These are phyloP conservation scores for Anthracocystis panici-leucophaei DNA, from an alignment of 1,284 basidiomycete species.

Conservation along the genomic window DNA sequence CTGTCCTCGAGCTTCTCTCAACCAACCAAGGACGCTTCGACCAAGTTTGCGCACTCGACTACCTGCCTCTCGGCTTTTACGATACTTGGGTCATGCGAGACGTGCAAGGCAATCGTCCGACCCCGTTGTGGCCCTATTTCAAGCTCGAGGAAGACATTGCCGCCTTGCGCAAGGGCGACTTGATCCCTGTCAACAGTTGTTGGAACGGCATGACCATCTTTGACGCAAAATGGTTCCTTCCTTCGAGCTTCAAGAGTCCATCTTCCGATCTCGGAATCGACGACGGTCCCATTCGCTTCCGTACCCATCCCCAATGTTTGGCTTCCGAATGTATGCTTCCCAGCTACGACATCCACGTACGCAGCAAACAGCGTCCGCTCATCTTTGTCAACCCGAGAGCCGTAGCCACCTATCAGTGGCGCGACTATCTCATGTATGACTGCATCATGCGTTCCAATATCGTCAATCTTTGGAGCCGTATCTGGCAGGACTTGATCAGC, in stretches of 20 bases:
- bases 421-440: conserved; percentile 50
- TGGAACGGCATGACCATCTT: conserved; percentile 77
- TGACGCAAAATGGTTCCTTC: conserved; percentile 71
- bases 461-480: conserved; percentile 49
- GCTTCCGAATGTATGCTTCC: conserved; percentile 75
- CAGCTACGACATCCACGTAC: conserved; percentile 74
- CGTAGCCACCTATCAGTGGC: conserved; percentile 48
- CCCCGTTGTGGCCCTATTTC: conserved; percentile 73
- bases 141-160: conserved; percentile 70
- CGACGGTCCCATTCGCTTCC: conserved; percentile 72
- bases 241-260: neutral
- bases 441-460: conserved; percentile 53
- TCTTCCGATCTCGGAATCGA: conserved; percentile 60
- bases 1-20: conserved; percentile 72
- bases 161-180: conserved; percentile 63
- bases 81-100: conserved; percentile 70
- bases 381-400: conserved; percentile 72
- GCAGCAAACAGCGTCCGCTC: conserved; percentile 63
- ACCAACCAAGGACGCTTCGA: conserved; percentile 73
- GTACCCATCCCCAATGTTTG: conserved; percentile 72
- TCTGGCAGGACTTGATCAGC: conserved; percentile 58
- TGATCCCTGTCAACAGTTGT: conserved; percentile 73
- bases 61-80: conserved; percentile 72
- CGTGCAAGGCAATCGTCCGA: conserved; percentile 65
- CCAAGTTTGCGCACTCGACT: conserved; percentile 75